Evolutionary conservation across 2,329 filamentous ascomycete genomes (phyloP), one percentile per base, ranked within the genome.

Genomic region (Verticillium tricorpus): DNA sequence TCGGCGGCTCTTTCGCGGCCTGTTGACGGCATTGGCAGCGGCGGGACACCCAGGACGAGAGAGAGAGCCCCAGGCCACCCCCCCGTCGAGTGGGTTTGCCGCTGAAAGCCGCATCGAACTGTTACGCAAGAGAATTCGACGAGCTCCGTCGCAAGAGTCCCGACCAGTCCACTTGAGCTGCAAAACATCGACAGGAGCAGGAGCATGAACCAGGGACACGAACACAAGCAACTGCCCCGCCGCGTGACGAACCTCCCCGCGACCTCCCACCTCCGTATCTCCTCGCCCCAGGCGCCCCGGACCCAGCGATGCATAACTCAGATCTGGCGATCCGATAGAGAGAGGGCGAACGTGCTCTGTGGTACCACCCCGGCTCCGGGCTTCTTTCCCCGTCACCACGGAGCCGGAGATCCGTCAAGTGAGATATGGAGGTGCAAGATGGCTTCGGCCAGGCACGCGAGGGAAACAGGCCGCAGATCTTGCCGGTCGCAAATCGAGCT

Each of bases 1-100:
- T 40, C 39, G 57, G 25, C 57, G 57, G 57, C 57, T 39, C 57
- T 58, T 58, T 40, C 57, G 45, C 57, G 57, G 57, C 55, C 19
- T 34, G 57, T 45, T n/a, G 40, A 25, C 39, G 57, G 57, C 57
- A 50, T 40, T 58, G 57, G 57, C 57, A 39, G 57, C 57, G 39
- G 25, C 25, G 39, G 17, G 14, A 17, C 32, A 31, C n/a, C 31
- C n/a, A n/a, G 34, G 32, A 22, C 55, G 19, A 57, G 34, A 57
- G 11, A 57, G 15, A 15, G 31, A 8, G 37, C 17, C 57, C 45
- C 19, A 11, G 9, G 9, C 34, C n/a, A n/a, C 12, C 14, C 37
- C 37, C 37, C 12, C 45, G 45, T 50, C n/a, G 22, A 31, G 57
- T 58, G 57, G 57, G 31, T 40, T 40, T 34, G 15, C 57, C 57